A percentile compares a stretch with the other conserved stretches of the same genome.
Evolutionary conservation across 2,329 filamentous ascomycete genomes (phyloP).

Genomic region (Cladosporium sp.): DNA sequence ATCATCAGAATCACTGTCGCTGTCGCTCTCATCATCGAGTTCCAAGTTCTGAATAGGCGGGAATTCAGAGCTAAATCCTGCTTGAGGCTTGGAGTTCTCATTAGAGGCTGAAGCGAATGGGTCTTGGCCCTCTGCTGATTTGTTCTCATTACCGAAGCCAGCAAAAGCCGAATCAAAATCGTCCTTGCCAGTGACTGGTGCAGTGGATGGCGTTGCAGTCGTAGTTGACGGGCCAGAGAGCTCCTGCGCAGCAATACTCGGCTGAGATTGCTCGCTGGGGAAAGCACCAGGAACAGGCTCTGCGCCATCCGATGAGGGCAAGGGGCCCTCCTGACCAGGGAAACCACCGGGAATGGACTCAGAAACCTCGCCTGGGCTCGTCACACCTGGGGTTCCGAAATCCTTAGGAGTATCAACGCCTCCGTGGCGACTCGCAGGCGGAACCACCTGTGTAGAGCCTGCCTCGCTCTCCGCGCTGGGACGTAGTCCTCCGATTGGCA

Average conservation of each 20-base stretch:
- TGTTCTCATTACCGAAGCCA: constrained; percentile 53
- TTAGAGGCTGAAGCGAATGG: constrained; percentile 40
- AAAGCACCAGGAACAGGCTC: constrained; percentile 8
- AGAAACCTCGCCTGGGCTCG: constrained; percentile 1
- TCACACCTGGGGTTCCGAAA: constrained; percentile 3
- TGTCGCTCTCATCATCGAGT: constrained; percentile 79
- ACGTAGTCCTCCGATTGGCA: constrained; percentile 63
- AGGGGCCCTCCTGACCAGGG: constrained; percentile 25
- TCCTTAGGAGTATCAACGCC: constrained; percentile 25
- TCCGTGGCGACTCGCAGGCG: constrained; percentile 30
- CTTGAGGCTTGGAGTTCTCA: constrained; percentile 35
- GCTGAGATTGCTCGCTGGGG: constrained; percentile 7
- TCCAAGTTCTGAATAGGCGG: constrained; percentile 88
- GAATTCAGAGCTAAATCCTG: constrained; percentile 59
- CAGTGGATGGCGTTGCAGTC: constrained; percentile 35
- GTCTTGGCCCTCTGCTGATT: constrained; percentile 22
- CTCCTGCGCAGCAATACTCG: constrained; percentile 24
- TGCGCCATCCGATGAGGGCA: not conserved
- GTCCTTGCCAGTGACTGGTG: constrained; percentile 52
- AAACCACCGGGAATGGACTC: constrained; percentile 48
- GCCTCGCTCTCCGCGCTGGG: constrained; percentile 37
- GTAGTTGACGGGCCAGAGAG: constrained; percentile 47
- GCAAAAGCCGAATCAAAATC: constrained; percentile 86
- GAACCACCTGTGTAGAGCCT: constrained; percentile 53
- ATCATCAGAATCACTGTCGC: constrained; percentile 63